These are phyloP conservation scores for Colletotrichum sp. DNA, from an alignment of 2,329 filamentous ascomycete species.

Conservation along the genomic window DNA sequence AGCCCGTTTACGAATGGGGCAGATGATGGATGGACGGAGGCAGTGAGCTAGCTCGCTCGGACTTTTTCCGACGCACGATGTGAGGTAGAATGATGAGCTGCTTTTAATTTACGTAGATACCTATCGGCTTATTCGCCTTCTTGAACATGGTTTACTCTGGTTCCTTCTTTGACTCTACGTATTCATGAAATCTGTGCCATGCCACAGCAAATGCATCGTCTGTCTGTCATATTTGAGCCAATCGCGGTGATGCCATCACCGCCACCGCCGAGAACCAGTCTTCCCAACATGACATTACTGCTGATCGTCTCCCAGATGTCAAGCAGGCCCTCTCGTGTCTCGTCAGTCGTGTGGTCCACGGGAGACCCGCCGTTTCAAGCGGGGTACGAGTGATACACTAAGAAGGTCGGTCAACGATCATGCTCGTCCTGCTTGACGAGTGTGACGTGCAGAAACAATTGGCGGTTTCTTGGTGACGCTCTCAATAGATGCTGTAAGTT, in stretches of 20 bases:
- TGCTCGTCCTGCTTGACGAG: neutral
- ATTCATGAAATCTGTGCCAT: neutral
- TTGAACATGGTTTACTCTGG: neutral
- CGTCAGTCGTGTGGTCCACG: neutral
- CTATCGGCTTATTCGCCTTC: neutral
- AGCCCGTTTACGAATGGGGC: neutral
- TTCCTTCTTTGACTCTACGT: neutral
- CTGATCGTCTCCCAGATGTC: neutral
- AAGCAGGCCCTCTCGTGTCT: neutral
- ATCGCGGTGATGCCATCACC: neutral
- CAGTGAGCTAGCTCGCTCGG: neutral
- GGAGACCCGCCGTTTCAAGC: neutral
- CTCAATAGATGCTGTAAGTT: neutral
- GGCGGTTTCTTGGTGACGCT: neutral
- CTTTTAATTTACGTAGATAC: constrained; percentile 5
- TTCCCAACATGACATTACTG: neutral
- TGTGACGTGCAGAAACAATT: neutral
- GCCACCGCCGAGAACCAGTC: neutral
- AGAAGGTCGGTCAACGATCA: neutral
- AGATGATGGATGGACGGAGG: neutral
- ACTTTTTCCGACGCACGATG: neutral
- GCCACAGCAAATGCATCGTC: neutral
- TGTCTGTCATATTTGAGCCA: neutral
- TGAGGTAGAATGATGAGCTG: neutral
- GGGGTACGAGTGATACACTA: neutral